A percentile compares a stretch with the other conserved stretches of the same genome.
These are phyloP conservation scores for Termitomyces sp. DNA, from an alignment of 768 basidiomycete species.

Conservation along the genomic window DNA sequence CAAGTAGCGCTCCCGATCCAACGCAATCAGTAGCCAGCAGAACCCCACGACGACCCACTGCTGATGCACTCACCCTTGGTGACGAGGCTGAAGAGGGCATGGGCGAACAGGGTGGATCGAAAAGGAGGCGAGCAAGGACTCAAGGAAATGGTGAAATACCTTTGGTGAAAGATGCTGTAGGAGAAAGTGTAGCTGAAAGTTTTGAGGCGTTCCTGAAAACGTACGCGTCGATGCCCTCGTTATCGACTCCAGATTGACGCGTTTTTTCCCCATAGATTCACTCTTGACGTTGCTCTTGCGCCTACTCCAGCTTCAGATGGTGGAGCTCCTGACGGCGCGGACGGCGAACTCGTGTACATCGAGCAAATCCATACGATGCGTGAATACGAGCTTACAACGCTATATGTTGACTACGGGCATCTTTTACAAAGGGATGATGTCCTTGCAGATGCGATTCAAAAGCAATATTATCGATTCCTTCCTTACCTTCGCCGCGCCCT, in stretches of 20 bases:
- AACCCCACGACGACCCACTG: slow-evolving; percentile 37
- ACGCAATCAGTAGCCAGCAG: slow-evolving; percentile 27
- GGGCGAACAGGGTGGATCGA: slow-evolving; percentile 31
- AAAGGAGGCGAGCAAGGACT: slow-evolving; percentile 44
- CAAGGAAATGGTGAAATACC: slow-evolving; percentile 68
- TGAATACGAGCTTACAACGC: slow-evolving; percentile 89
- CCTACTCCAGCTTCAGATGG: slow-evolving; percentile 79
- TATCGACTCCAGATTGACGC: slow-evolving; percentile 7
- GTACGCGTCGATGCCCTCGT: slow-evolving; percentile 42
- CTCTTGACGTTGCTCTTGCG: slow-evolving; percentile 75
- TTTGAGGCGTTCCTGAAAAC: slow-evolving; percentile 91
- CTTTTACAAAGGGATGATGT: slow-evolving; percentile 88
- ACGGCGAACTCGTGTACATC: slow-evolving; percentile 77
- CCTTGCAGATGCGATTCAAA: slow-evolving; percentile 89
- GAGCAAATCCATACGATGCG: slow-evolving; percentile 95
- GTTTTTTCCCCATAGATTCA: slow-evolving; percentile 55
- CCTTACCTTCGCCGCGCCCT: slow-evolving; percentile 92
- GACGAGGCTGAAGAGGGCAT: slow-evolving; percentile 47
- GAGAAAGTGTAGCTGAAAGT: slow-evolving; percentile 90
- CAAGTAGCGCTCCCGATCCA: slow-evolving; percentile 44
- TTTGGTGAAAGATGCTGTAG: slow-evolving; percentile 89
- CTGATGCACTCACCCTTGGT: slow-evolving; percentile 53
- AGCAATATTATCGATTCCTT: slow-evolving; percentile 95
- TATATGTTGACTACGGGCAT: slow-evolving; percentile 95
- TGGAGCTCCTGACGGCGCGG: slow-evolving; percentile 45